Evolutionary conservation across 169 alveolate genomes (phyloP), one percentile per base, ranked within the genome.

Genomic region (Eimeria falciformis): DNA sequence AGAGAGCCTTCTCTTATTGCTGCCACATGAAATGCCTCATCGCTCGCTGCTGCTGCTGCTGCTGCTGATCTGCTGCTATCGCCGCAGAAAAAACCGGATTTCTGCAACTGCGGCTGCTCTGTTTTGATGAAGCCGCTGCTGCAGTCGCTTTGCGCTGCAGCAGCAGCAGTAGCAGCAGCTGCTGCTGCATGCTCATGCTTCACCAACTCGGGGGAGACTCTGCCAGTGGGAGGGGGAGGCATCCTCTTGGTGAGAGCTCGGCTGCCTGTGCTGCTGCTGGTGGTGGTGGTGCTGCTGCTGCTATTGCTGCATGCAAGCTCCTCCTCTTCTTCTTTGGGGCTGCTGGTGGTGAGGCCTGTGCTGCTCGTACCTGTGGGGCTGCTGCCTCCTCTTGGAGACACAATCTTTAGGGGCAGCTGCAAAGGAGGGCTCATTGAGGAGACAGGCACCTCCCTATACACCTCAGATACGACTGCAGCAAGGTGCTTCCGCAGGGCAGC

Each of bases 331-430:
- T 79, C 88, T 50, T 79, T 71, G 27, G 53, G 45, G n/a, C 88
- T 58, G n/a, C 88, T 71, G 71, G 73, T 79, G 25, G 88, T 79
- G 18, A 71, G 46, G 1, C 73, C 68, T 17, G 88, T 79, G 71
- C 88, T 79, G 73, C 88, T 79, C 46, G 88, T 79, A 45, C 88
- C 88, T 11, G 53, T 50, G 73, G 88, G 88, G 40, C 88, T 79
- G 88, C 73, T 79, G 88, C 88, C 88, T 62, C 71, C 88, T 53
- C 53, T 58, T n/a, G 25, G 88, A 53, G 29, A 53, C 21, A 50
- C 53, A 53, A 47, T 53, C 73, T 47, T 50, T 9, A 53, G 50
- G 53, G 88, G 88, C 71, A 50, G 88, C 29, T 50, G 71, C 55
- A 50, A 71, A 47, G 29, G 73, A 23, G 73, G 33, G 14, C 66